Base-by-base conservation (phyloP, 495 filamentous ascomycete genomes). In the Penicillium argentinense region DNA sequence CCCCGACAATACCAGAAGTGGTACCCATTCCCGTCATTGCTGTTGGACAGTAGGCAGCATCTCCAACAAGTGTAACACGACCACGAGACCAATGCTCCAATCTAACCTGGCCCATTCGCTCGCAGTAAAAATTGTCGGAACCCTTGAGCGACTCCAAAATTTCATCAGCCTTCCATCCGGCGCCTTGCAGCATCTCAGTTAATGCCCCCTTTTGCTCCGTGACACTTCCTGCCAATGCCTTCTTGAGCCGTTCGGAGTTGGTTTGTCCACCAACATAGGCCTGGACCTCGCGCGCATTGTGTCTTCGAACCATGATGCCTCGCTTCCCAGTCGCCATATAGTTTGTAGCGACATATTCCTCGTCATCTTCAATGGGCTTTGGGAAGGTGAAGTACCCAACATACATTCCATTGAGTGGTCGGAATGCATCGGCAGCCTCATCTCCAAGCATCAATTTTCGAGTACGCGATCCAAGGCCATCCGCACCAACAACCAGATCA, bases 1-100 rank as follows among this genome's bases (percentile, higher is more conserved):
- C 72, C 8, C 78, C 77, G 8, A 72, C 64, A 0, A 82, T 51
- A 6, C 62, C 55, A n/a, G 52, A 50, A 0, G 70, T 68, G 0
- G 76, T 79, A 0, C 77, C 78, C 63, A 78, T 69, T 2, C 78
- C 77, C 14, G 71, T 77, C 16, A 63, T 64, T 0, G 69, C 57
- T 5, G 66, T 64, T 0, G 77, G 72, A 45, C 74, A 77, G 42
- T 79, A 76, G 3, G 60, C 80, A 1, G 81, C 72, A 54, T 84
- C 80, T 4, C 80, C 82, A 7, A 83, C n/a, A 2, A 83, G 63
- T 0, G 67, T 71, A 9, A 78, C 64, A 3, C 75, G 64, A 5
- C 75, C 74, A 4, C 53, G 48, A 7, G 60, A 75, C 72, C 71
- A 80, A 5, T 49, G 33, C 22, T 72, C 48, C 48, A 75, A 19